Evolutionary conservation across 805 yeast species (phyloP).

Genomic region (Torulaspora franciscae): DNA sequence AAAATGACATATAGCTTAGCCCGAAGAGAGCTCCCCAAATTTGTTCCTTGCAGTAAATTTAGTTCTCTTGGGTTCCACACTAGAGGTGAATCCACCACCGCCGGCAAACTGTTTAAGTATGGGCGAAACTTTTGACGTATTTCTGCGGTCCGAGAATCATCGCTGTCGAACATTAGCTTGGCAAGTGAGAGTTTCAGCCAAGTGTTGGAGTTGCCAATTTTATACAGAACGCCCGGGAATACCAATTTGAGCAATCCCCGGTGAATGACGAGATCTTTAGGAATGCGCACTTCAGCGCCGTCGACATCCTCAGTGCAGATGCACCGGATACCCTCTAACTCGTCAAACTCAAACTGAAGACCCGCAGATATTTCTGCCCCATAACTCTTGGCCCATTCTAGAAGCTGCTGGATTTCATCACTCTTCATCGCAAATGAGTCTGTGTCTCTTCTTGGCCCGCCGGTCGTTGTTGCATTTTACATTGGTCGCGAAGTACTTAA

Average conservation of each 20-base stretch:
- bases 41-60: conserved; percentile 56
- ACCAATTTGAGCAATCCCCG: conserved; percentile 21
- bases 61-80: conserved; percentile 57
- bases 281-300: conserved; percentile 30
- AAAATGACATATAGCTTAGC: conserved; percentile 45
- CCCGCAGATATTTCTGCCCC: conserved; percentile 37
- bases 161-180: conserved; percentile 38
- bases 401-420: conserved; percentile 8
- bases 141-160: conserved; percentile 5
- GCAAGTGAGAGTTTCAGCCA: conserved; percentile 40
- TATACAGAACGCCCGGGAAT: conserved; percentile 19
- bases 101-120: conserved; percentile 50
- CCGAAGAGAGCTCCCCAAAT: conserved; percentile 50
- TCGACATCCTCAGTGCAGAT: conserved; percentile 23
- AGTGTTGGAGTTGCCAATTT: conserved; percentile 27
- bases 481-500: not conserved
- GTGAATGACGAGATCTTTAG: conserved; percentile 30
- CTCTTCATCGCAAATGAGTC: not conserved
- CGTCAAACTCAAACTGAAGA: conserved; percentile 34
- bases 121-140: conserved; percentile 34
- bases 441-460: not conserved
- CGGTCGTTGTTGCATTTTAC: not conserved
- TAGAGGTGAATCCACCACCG: conserved; percentile 49
- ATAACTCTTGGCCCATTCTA: conserved; percentile 38
- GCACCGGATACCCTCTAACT: conserved; percentile 39